Evolutionary conservation across 2,329 filamentous ascomycete species (phyloP).

Genomic region (Pezicula radicicola): DNA sequence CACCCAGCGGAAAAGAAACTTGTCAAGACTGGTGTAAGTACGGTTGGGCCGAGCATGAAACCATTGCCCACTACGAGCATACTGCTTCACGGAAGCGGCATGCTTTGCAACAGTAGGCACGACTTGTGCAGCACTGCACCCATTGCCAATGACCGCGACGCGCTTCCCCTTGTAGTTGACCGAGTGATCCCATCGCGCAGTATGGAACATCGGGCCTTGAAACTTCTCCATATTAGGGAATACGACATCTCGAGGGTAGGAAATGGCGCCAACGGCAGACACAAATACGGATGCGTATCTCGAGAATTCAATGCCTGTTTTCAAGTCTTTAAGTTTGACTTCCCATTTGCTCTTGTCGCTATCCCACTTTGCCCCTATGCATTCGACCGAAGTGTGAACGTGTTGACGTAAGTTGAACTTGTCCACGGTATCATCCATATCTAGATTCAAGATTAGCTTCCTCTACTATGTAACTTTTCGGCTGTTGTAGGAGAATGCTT

Average conservation of each 20-base stretch:
- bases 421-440: constrained; percentile 28
- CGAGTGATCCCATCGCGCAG: constrained; percentile 25
- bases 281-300: constrained; percentile 20
- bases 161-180: constrained; percentile 22
- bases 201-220: constrained; percentile 27
- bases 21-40: constrained; percentile 25
- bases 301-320: constrained; percentile 19
- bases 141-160: constrained; percentile 29
- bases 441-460: constrained; percentile 9
- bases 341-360: constrained; percentile 21
- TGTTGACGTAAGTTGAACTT: constrained; percentile 27
- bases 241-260: constrained; percentile 21
- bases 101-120: constrained; percentile 22
- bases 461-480: neutral
- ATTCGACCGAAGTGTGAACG: constrained; percentile 18
- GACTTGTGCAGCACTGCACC: constrained; percentile 29
- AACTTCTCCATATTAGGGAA: constrained; percentile 26
- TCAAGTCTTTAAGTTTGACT: constrained; percentile 22
- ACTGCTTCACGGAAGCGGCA: constrained; percentile 23
- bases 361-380: constrained; percentile 21
- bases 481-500: constrained; percentile 1
- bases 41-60: constrained; percentile 31
- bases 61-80: constrained; percentile 27
- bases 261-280: constrained; percentile 26
- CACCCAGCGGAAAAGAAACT: constrained; percentile 23